Evolutionary conservation across 306 rosid species (phyloP).

Genomic region (Castanea mollissima): DNA sequence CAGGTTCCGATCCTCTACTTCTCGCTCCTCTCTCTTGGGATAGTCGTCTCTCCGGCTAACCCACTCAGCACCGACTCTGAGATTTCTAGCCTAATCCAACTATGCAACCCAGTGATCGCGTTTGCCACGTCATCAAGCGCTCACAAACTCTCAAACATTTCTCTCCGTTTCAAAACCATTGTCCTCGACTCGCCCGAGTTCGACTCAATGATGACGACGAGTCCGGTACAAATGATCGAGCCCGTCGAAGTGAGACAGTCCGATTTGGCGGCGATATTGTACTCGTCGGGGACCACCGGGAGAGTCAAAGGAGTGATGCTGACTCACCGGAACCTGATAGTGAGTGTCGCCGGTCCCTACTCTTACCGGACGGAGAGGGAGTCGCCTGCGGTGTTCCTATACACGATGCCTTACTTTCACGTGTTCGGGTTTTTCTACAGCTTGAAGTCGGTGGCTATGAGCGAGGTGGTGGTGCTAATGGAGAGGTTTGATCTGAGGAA

Average conservation of each 20-base stretch:
- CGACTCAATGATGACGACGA: conserved; percentile 25
- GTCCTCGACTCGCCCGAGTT: conserved; percentile 55
- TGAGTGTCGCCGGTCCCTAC: conserved; percentile 12
- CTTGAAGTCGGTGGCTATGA: conserved; percentile 30
- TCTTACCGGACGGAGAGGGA: conserved; percentile 10
- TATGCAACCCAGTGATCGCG: conserved; percentile 40
- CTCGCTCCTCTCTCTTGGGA: conserved; percentile 55
- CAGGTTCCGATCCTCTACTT: conserved; percentile 54
- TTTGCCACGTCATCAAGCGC: conserved; percentile 34
- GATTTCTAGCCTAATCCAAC: conserved; percentile 22
- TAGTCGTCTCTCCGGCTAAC: conserved; percentile 48
- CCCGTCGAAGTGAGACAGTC: conserved; percentile 39
- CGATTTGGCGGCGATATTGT: conserved; percentile 47
- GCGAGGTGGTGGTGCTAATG: conserved; percentile 46
- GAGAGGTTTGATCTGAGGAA: conserved; percentile 33
- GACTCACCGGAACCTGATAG: conserved; percentile 50
- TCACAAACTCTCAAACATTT: neutral
- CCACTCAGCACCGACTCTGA: conserved; percentile 45
- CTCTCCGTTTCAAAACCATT: conserved; percentile 3
- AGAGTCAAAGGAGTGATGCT: conserved; percentile 49
- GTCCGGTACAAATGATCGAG: neutral
- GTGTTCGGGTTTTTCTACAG: conserved; percentile 40
- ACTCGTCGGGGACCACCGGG: conserved; percentile 67
- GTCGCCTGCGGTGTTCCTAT: conserved; percentile 35
- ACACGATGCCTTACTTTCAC: conserved; percentile 48